These are phyloP conservation scores for Fibroporia radiculosa DNA, from an alignment of 768 basidiomycete species.

Conservation along the genomic window DNA sequence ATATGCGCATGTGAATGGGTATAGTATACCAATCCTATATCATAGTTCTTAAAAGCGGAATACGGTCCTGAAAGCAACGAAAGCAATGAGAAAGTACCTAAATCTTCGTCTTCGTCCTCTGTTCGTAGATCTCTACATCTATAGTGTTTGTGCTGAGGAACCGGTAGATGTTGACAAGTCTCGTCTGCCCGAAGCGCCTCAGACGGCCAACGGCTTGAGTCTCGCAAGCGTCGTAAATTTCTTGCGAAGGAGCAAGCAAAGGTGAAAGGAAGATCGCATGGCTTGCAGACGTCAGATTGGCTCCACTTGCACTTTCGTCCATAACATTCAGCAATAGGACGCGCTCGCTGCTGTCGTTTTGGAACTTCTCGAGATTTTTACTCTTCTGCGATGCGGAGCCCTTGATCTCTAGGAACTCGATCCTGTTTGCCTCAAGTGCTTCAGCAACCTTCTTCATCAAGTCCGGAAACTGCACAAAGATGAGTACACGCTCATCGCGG, in stretches of 20 bases:
- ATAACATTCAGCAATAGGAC: conserved; percentile 87
- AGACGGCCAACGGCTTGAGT: conserved; percentile 81
- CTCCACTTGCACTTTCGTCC: conserved; percentile 92
- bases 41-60: too few species aligned
- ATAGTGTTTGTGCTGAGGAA: conserved; percentile 85
- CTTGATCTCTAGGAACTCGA: conserved; percentile 75
- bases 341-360: conserved; percentile 66
- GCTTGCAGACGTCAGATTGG: conserved; percentile 89
- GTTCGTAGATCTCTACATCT: conserved; percentile 75
- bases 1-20: too few species aligned
- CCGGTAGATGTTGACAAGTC: conserved; percentile 74
- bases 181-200: conserved; percentile 76
- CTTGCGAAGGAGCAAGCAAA: conserved; percentile 70
- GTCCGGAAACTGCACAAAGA: conserved; percentile 96
- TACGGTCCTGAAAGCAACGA: too few species aligned
- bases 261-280: conserved; percentile 95
- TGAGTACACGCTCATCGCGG: conserved; percentile 72
- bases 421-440: conserved; percentile 62
- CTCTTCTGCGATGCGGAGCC: conserved; percentile 72
- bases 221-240: conserved; percentile 79
- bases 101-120: conserved; percentile 28
- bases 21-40: too few species aligned
- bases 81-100: too few species aligned
- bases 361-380: conserved; percentile 80
- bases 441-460: conserved; percentile 87